Evolutionary conservation across 768 basidiomycete species (phyloP).

Genomic region (Nidularia sp.): DNA sequence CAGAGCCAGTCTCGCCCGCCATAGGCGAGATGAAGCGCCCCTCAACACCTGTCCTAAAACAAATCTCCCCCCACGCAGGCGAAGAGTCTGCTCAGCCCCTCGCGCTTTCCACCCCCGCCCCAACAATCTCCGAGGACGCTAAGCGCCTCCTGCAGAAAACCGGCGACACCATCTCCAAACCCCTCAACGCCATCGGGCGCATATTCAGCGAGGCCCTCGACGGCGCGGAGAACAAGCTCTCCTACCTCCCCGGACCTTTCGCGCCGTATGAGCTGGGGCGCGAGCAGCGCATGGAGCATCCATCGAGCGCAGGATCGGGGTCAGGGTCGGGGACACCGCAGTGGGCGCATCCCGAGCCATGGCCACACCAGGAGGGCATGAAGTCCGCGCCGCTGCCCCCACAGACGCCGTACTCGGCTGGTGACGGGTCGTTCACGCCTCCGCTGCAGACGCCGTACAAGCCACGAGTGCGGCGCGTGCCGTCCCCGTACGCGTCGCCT

Average conservation of each 20-base stretch:
- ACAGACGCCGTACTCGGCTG: slow-evolving; percentile 33
- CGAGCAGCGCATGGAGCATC: slow-evolving; percentile 36
- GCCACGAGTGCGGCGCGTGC: slow-evolving; percentile 56
- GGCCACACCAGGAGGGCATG: slow-evolving; percentile 5
- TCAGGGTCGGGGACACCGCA: slow-evolving; percentile 13
- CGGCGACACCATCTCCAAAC: slow-evolving; percentile 86
- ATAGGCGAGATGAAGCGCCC: slow-evolving; percentile 21
- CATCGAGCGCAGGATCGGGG: neutral
- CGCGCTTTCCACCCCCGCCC: slow-evolving; percentile 53
- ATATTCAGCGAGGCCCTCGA: slow-evolving; percentile 86
- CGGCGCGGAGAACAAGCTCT: slow-evolving; percentile 59
- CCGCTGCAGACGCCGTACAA: slow-evolving; percentile 70
- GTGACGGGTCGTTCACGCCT: slow-evolving; percentile 25
- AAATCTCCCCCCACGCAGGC: slow-evolving; percentile 56
- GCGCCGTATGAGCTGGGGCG: slow-evolving; percentile 62
- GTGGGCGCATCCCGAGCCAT: slow-evolving; percentile 34
- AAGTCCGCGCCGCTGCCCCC: slow-evolving; percentile 17
- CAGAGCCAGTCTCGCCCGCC: slow-evolving; percentile 33
- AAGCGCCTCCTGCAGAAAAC: slow-evolving; percentile 83
- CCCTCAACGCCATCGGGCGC: slow-evolving; percentile 82
- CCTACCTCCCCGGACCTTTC: slow-evolving; percentile 66
- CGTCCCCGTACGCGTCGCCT: slow-evolving; percentile 37
- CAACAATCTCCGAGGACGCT: slow-evolving; percentile 65
- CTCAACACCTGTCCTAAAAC: slow-evolving; percentile 7
- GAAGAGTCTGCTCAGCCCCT: slow-evolving; percentile 89